These are phyloP conservation scores for Rhytidiadelphus loreus DNA, from an alignment of 225 moss, liverwort and hornwort genomes.

Conservation along the genomic window DNA sequence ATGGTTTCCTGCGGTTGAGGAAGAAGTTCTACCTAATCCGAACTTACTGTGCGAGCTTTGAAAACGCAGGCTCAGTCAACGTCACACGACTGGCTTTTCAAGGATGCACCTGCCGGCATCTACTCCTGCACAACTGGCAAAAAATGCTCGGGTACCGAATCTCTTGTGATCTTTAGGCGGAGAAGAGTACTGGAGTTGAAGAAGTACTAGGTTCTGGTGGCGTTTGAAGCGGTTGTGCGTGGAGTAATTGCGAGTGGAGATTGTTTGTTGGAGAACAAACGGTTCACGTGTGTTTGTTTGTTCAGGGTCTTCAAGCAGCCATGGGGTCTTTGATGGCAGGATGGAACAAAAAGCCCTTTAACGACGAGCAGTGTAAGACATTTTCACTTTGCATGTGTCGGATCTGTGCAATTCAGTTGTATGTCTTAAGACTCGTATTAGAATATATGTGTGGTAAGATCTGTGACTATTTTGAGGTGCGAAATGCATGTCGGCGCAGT, in stretches of 20 bases:
- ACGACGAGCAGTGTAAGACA: constrained; percentile 20
- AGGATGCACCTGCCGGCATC: not conserved
- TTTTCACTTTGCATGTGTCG: not conserved
- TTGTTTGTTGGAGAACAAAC: not conserved
- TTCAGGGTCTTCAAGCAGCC: not conserved
- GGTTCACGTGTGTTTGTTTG: not conserved
- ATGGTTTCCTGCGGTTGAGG: not conserved
- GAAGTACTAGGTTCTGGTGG: not conserved
- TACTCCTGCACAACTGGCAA: not conserved
- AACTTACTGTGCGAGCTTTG: not conserved
- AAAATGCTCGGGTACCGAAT: not conserved
- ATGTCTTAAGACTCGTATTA: not conserved
- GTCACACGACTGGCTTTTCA: not conserved
- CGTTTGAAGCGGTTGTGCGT: not conserved
- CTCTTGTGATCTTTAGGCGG: not conserved
- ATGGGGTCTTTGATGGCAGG: constrained; percentile 52
- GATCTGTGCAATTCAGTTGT: not conserved
- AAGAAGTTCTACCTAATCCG: not conserved
- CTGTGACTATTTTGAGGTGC: not conserved
- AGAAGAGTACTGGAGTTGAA: not conserved
- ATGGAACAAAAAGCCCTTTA: constrained; percentile 18
- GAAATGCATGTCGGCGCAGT: not conserved
- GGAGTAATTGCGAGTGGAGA: not conserved
- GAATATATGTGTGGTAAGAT: not conserved
- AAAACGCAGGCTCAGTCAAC: not conserved